A percentile compares a stretch with the other conserved stretches of the same genome.
Evolutionary conservation across 805 yeast species (phyloP).

Genomic region (Hemisphaericaspora nanyangensis): DNA sequence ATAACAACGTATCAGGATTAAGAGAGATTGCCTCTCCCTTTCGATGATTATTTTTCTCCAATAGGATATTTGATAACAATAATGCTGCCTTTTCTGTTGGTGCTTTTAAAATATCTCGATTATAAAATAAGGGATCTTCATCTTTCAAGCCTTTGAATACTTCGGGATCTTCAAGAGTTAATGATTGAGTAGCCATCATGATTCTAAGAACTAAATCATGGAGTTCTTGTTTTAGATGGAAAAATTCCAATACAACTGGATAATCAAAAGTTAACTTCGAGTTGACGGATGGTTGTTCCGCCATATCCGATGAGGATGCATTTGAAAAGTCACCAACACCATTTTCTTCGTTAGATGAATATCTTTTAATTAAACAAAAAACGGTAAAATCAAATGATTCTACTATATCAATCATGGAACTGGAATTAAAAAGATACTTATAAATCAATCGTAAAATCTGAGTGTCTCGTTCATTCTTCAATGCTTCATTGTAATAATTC

Average conservation of each 20-base stretch:
- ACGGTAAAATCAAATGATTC: constrained; percentile 64
- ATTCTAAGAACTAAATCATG: constrained; percentile 58
- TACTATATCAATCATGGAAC: constrained; percentile 47
- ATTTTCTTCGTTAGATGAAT: constrained; percentile 16
- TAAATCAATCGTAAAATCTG: constrained; percentile 51
- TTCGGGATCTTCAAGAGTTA: constrained; percentile 73
- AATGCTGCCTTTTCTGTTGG: constrained; percentile 50
- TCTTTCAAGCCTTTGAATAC: constrained; percentile 62
- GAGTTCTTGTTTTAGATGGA: constrained; percentile 66
- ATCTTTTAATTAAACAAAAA: constrained; percentile 40
- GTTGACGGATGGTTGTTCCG: constrained; percentile 10
- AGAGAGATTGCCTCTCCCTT: constrained; percentile 32
- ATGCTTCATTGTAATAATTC: constrained; percentile 31
- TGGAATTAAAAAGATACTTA: constrained; percentile 46
- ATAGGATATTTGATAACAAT: constrained; percentile 43
- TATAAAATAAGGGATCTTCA: constrained; percentile 44
- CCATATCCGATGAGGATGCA: constrained; percentile 6
- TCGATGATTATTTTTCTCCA: constrained; percentile 37
- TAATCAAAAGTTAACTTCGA: constrained; percentile 40
- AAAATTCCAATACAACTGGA: constrained; percentile 63
- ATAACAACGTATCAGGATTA: constrained; percentile 37
- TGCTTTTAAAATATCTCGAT: constrained; percentile 32
- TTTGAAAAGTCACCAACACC: constrained; percentile 11
- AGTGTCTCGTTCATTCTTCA: constrained; percentile 44
- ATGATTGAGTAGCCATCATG: constrained; percentile 63